Percentiles rank a stretch among this genome's conserved stretches.
Evolutionary conservation across 345 rosid genomes (phyloP).

Genomic region (Lagerstroemia speciosa): DNA sequence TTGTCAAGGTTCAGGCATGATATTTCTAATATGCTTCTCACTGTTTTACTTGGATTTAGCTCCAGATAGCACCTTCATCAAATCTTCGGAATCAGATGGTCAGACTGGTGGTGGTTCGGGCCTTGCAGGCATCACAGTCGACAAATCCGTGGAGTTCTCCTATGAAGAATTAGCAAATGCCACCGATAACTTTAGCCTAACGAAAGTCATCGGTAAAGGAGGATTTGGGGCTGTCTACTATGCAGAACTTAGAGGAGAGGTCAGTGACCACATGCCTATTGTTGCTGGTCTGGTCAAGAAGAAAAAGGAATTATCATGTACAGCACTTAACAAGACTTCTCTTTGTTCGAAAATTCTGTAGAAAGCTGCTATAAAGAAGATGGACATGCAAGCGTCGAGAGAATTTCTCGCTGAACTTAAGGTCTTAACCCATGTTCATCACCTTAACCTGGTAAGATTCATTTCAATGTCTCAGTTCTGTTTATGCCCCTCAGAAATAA

Average conservation of each 20-base stretch:
- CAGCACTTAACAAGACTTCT: neutral
- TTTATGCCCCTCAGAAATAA: neutral
- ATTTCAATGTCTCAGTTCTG: neutral
- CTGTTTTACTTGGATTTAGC: constrained; percentile 13
- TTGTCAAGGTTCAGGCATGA: constrained; percentile 10
- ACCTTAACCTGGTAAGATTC: constrained; percentile 74
- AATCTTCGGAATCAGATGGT: constrained; percentile 23
- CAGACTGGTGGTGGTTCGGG: constrained; percentile 22
- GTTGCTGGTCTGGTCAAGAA: neutral
- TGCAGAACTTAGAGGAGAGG: constrained; percentile 95
- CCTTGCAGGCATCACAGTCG: constrained; percentile 61
- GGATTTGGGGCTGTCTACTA: constrained; percentile 90
- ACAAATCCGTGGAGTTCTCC: constrained; percentile 77
- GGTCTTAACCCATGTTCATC: constrained; percentile 89
- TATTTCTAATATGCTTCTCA: constrained; percentile 10
- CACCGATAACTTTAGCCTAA: constrained; percentile 70
- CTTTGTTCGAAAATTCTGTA: constrained; percentile 19
- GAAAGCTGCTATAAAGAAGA: constrained; percentile 98
- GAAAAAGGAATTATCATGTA: neutral
- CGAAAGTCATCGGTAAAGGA: constrained; percentile 86
- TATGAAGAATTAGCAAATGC: constrained; percentile 89
- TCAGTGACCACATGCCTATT: constrained; percentile 15
- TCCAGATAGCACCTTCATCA: constrained; percentile 21
- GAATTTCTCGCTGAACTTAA: constrained; percentile 93
- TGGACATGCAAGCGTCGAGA: constrained; percentile 93